These are phyloP conservation scores for Talaromyces atroroseus DNA, from an alignment of 2,329 filamentous ascomycete species.

Conservation along the genomic window DNA sequence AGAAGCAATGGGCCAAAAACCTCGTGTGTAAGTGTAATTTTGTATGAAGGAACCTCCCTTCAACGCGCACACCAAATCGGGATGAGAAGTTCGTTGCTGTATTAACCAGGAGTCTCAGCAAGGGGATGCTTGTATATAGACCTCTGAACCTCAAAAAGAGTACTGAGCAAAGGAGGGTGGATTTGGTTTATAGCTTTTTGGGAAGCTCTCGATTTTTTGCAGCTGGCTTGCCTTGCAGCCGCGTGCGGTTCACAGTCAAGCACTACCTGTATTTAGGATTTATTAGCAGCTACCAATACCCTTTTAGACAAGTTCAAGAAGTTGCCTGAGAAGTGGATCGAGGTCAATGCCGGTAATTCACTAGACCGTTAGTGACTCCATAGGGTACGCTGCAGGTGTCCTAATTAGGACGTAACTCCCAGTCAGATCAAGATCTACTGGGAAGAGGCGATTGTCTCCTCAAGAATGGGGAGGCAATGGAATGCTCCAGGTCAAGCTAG, in stretches of 20 bases:
- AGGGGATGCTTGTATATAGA: slow-evolving; percentile 14
- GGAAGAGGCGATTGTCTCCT: slow-evolving; percentile 6
- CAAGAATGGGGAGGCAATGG: slow-evolving; percentile 14
- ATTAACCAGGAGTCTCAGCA: slow-evolving; percentile 16
- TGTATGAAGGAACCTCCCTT: slow-evolving; percentile 15
- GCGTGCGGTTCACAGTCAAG: slow-evolving; percentile 10
- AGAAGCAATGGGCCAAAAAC: slow-evolving; percentile 8
- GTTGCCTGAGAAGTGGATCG: slow-evolving; percentile 11
- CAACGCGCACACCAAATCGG: slow-evolving; percentile 15
- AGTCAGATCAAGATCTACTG: slow-evolving; percentile 10
- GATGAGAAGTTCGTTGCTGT: slow-evolving; percentile 12
- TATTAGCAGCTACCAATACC: slow-evolving; percentile 6
- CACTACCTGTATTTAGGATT: slow-evolving; percentile 11
- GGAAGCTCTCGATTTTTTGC: slow-evolving; percentile 8
- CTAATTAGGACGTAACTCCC: slow-evolving; percentile 11
- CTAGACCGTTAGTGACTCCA: slow-evolving; percentile 13
- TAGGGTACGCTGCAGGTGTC: slow-evolving; percentile 15
- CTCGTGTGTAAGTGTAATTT: slow-evolving; percentile 11
- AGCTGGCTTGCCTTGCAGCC: slow-evolving; percentile 15
- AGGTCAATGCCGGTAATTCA: slow-evolving; percentile 13
- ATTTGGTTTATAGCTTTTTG: slow-evolving; percentile 18
- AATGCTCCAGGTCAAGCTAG: slow-evolving; percentile 13
- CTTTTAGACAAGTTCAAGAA: slow-evolving; percentile 5
- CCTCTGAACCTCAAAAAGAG: slow-evolving; percentile 7
- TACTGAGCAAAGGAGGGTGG: slow-evolving; percentile 13